These are phyloP conservation scores for Salmacisia buchloeana DNA, from an alignment of 1,284 basidiomycete genomes.

Conservation along the genomic window DNA sequence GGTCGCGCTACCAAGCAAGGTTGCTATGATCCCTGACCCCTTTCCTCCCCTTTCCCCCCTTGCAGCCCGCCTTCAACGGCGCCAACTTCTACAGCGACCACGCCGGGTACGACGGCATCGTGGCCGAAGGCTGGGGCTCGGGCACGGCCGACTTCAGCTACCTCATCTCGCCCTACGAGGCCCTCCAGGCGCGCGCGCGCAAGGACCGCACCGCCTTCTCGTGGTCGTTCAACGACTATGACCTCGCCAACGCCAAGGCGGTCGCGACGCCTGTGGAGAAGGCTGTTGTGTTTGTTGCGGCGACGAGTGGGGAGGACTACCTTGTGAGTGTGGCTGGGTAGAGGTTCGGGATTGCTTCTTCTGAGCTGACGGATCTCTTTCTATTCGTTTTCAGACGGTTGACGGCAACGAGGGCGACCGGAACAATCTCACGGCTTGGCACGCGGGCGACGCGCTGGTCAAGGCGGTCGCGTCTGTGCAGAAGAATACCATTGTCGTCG, in stretches of 20 bases:
- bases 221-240: constrained; percentile 53
- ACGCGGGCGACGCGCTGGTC: constrained; percentile 59
- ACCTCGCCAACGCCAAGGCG: constrained; percentile 22
- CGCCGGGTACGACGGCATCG: constrained; percentile 58
- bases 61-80: constrained; percentile 59
- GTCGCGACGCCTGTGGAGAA: constrained; percentile 48
- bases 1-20: no score
- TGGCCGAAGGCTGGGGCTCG: constrained; percentile 73
- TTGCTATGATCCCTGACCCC: not conserved
- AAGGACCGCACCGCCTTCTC: constrained; percentile 58
- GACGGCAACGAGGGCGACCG: constrained; percentile 69
- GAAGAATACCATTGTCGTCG: constrained; percentile 34
- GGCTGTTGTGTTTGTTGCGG: constrained; percentile 62
- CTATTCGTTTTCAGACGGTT: constrained; percentile 54
- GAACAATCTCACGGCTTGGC: constrained; percentile 73
- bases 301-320: constrained; percentile 37
- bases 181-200: constrained; percentile 60
- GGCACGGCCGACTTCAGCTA: constrained; percentile 58
- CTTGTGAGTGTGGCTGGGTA: constrained; percentile 51
- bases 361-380: not conserved
- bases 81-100: constrained; percentile 68
- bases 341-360: not conserved
- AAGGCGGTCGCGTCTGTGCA: constrained; percentile 28
- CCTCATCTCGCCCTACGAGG: constrained; percentile 59
- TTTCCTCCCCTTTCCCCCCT: not conserved